Conservation (phyloP, 495 filamentous ascomycete species). For the Stereocaulon alpinum region DNA sequence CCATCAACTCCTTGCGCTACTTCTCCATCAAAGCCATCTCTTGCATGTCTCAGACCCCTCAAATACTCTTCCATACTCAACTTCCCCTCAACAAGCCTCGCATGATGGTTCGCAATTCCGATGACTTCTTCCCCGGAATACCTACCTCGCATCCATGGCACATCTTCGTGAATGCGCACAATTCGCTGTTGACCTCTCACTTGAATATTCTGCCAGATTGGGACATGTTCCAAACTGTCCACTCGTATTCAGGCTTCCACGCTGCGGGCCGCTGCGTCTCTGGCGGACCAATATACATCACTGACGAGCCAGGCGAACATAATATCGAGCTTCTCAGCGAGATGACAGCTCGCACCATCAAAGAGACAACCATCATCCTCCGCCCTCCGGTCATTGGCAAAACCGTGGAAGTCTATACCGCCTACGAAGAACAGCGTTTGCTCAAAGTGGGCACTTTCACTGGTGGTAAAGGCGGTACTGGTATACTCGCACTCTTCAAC, state of each 20-base stretch:
- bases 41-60: constrained; percentile 84
- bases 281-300: constrained; percentile 89
- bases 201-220: constrained; percentile 79
- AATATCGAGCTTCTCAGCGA: constrained; percentile 60
- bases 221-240: constrained; percentile 96
- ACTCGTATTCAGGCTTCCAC: constrained; percentile 70
- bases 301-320: constrained; percentile 76
- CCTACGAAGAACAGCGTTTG: constrained; percentile 59
- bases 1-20: constrained; percentile 59
- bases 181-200: constrained; percentile 66
- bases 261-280: constrained; percentile 82
- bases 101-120: constrained; percentile 71
- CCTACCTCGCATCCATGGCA: constrained; percentile 81
- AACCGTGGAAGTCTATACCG: constrained; percentile 58
- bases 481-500: constrained; percentile 81
- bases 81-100: constrained; percentile 60
- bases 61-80: constrained; percentile 74
- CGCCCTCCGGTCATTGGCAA: constrained; percentile 62
- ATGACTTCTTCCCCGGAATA: constrained; percentile 85
- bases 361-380: constrained; percentile 63
- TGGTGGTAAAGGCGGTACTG: constrained; percentile 54
- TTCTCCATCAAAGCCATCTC: constrained; percentile 72
- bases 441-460: constrained; percentile 71
- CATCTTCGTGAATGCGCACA: constrained; percentile 87
- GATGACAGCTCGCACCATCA: constrained; percentile 60